Conservation (phyloP, 495 filamentous ascomycete species). For the Tuber magnatum region DNA sequence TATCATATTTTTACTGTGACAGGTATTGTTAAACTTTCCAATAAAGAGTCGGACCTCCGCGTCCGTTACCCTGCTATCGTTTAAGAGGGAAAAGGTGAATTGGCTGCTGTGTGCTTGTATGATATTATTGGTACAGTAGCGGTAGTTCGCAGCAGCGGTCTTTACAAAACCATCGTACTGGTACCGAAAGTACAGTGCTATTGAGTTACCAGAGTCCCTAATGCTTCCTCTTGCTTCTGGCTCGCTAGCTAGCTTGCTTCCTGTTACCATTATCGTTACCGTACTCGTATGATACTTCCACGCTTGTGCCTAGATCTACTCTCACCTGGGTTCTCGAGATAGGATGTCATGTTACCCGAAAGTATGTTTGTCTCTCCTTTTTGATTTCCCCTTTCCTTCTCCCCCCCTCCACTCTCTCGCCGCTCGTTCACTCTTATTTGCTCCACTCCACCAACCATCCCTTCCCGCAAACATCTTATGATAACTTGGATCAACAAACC, state of each 20-base stretch:
- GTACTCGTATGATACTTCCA: neutral
- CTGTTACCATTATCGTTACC: neutral
- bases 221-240: neutral
- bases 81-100: neutral
- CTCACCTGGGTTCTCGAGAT: neutral
- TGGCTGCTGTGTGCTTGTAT: neutral
- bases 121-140: too few relatives aligned
- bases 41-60: neutral
- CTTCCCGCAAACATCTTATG: conserved; percentile 4
- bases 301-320: neutral
- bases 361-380: neutral
- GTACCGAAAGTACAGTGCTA: neutral
- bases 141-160: neutral
- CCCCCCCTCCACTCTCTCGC: neutral
- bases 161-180: neutral
- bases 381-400: neutral
- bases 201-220: neutral
- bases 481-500: neutral
- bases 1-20: neutral
- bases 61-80: neutral
- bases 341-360: neutral
- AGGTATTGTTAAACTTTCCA: neutral
- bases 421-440: neutral
- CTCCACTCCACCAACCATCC: neutral
- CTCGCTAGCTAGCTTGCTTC: too few relatives aligned